Evolutionary conservation across 192 early-diverging fungal genomes (phyloP).

Genomic region (Entrophospora sp.): DNA sequence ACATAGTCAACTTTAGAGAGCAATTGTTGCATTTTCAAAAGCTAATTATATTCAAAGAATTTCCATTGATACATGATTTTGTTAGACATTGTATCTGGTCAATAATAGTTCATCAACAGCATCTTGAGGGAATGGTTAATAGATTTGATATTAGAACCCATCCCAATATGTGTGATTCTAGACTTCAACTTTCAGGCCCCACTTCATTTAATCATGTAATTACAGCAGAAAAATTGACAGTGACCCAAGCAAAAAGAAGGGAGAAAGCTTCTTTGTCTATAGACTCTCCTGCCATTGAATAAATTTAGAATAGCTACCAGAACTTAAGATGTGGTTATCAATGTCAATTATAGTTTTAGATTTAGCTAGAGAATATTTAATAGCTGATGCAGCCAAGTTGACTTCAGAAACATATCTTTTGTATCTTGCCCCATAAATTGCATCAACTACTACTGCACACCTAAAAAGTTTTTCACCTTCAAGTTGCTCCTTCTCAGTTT

Average conservation of each 20-base stretch:
- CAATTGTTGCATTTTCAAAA: background rate
- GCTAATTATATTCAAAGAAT: background rate
- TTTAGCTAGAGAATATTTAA: too few relatives aligned
- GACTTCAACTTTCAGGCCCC: background rate
- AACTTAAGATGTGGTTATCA: background rate
- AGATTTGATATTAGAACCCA: background rate
- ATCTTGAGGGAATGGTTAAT: slow-evolving; percentile 5
- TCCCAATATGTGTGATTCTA: background rate
- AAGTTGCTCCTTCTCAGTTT: background rate
- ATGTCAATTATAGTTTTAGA: slow-evolving; percentile 1
- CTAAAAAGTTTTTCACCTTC: background rate
- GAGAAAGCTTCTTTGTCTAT: too few relatives aligned
- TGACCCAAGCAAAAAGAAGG: background rate
- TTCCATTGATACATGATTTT: background rate
- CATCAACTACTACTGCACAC: background rate
- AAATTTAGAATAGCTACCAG: background rate
- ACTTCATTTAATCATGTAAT: background rate
- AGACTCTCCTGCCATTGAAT: too few relatives aligned
- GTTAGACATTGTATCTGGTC: background rate
- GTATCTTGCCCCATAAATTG: too few relatives aligned
- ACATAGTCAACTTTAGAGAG: background rate
- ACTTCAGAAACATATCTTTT: background rate
- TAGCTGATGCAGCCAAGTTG: slow-evolving; percentile 3
- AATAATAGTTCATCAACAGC: slow-evolving; percentile 6
- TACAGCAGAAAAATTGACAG: background rate